Evolutionary conservation across 208 protist genomes (phyloP), one percentile per base, ranked within the genome.

Genomic region (Balamuthia mandrillaris): DNA sequence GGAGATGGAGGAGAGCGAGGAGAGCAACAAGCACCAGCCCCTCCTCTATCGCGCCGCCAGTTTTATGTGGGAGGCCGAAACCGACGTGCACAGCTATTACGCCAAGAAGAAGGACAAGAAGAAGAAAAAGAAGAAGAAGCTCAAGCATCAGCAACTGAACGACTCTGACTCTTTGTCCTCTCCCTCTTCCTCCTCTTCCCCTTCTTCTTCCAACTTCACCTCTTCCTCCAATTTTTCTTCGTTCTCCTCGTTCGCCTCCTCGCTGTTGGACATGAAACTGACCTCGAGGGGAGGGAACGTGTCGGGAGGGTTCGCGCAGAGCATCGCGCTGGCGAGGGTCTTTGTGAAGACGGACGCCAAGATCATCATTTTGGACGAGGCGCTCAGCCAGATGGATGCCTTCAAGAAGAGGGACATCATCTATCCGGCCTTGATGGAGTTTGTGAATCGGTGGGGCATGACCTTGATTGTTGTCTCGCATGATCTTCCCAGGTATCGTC

Each of bases 371-470:
- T 18, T 90, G 10, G 87, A 90, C 45, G 87, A 90, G 45, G 39
- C 83, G 14, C 54, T 87, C 31, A 47, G 47, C 51, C 83, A 87
- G 60, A 90, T 90, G 87, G 87, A 90, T 49, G 39, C 72, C 0
- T 90, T 72, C n/a, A 90, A 90, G 56, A 90, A 90, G 47, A 27
- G 82, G 6, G 83, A 77, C 14, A 84, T 89, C n/a, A 66, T 87
- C 5, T 58, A 87, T 16, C 83, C 87, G 21, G 79, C 79, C 24
- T 70, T 90, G 1, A 75, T 77, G 16, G 33, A 61, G 18, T 90
- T 90, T 54, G 75, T 78, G 0, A 66, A 75, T 29, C 75, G 58
- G 65, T 70, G 84, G 52, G 54, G 82, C 27, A 90, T 90, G 29
- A 85, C 87, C 18, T 41, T 90, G 1, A 90, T 90, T 24, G 81